Conservation (phyloP, 2,329 filamentous ascomycete genomes). For the Penicillium sp. region DNA sequence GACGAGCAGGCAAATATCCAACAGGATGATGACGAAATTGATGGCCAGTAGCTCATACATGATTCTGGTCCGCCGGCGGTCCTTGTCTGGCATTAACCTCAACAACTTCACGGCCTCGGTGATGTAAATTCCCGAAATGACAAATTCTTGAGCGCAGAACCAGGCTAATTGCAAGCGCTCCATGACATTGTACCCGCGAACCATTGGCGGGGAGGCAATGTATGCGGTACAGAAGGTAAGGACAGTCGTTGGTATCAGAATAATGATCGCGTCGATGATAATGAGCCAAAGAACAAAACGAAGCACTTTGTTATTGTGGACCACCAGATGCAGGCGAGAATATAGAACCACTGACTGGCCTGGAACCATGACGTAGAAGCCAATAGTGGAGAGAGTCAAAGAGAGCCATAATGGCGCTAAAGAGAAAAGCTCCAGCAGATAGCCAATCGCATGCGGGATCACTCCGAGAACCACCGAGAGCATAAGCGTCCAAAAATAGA, state of each 20-base stretch:
- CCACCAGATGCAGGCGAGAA: slow-evolving; percentile 61
- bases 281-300: slow-evolving; percentile 58
- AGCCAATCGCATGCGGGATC: slow-evolving; percentile 40
- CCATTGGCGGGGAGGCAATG: slow-evolving; percentile 21
- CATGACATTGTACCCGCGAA: slow-evolving; percentile 45
- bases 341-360: slow-evolving; percentile 63
- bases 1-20: slow-evolving; percentile 47
- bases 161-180: slow-evolving; percentile 45
- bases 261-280: slow-evolving; percentile 52
- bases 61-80: slow-evolving; percentile 40
- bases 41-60: slow-evolving; percentile 51
- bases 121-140: slow-evolving; percentile 53
- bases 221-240: slow-evolving; percentile 50
- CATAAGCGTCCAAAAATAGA: slow-evolving; percentile 46
- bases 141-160: slow-evolving; percentile 47
- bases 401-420: slow-evolving; percentile 36
- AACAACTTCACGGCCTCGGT: slow-evolving; percentile 52
- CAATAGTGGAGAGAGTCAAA: slow-evolving; percentile 49
- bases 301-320: slow-evolving; percentile 50
- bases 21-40: slow-evolving; percentile 48
- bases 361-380: slow-evolving; percentile 60
- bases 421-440: slow-evolving; percentile 41
- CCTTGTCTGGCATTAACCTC: slow-evolving; percentile 34
- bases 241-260: slow-evolving; percentile 55
- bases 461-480: slow-evolving; percentile 38